Evolutionary conservation across 306 rosid species (phyloP), one percentile per base, ranked within the genome.

Genomic region (Trifolium subterraneum): DNA sequence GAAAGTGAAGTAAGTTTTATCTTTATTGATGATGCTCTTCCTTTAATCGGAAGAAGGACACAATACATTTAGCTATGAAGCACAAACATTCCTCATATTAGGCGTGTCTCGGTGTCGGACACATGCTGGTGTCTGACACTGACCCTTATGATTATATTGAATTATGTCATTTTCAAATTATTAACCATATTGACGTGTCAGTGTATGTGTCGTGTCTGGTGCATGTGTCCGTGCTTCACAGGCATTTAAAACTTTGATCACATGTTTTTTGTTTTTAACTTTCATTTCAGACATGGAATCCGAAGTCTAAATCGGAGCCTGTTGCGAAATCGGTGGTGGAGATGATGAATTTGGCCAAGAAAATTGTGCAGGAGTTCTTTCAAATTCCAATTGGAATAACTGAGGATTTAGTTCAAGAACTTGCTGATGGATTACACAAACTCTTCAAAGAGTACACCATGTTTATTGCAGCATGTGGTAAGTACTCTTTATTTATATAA

Each of bases 271-370:
- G 16, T 12, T 50, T 58, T 68, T 20, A 8, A 27, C 36, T 71
- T 70, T 23, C n/a, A 27, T 65, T 69, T 79, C 71, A 93, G 98
- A 87, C 91, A 64, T 94, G 98, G 98, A 94, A 91, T 81, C 98
- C 98, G 22, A 94, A 87, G 84, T 91, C 97, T 16, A 94, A 91
- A 80, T 79, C 92, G 0, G 98, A 94, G 44, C 96, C 97, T 0
- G 86, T 84, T 68, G 95, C 94, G 3, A 89, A 86, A 72, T 90
- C 97, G 48, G 95, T 74, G 6, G 88, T 79, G 68, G 98, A 90
- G 88, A 70, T 94, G 25, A 82, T 88, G 70, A 87, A 54, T 56
- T 20, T 86, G 68, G 86, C 95, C 27, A 86, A 75, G 86, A 84
- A 75, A 79, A 73, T 68, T 38, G 88, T 88, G 79, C 84, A 88